Evolutionary conservation across 768 basidiomycete species (phyloP), one percentile per base, ranked within the genome.

Genomic region (Lyophyllum semitale): DNA sequence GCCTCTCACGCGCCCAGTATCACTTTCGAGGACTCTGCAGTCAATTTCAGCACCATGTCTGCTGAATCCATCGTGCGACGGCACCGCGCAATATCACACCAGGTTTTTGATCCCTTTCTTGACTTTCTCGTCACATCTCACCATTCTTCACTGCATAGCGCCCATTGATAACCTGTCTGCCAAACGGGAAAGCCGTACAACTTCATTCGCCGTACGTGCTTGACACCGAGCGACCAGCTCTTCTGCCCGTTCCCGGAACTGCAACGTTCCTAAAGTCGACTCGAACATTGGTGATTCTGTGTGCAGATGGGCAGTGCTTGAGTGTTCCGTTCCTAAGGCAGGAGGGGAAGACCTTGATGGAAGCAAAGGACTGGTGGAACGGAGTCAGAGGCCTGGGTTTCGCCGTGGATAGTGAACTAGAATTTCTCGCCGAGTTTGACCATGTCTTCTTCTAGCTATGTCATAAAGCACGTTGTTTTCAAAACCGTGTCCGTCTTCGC

Each of bases 331-430:
- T 71, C 57, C 71, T 94, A 17, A 85, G 88, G 63, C 82, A 84
- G 55, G 84, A 87, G 59, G 83, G 83, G 51, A 80, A 81, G 59
- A 70, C 75, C 23, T 67, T 81, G 61, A 58, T 91, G 55, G 65
- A 64, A 13, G 86, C 84, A 2, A 79, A 73, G 55, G 85, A 87
- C 48, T 94, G 89, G 86, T 93, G 89, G 89, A 91, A 90, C 66
- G 91, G 92, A 2, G 71, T 70, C 26, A 73, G 73, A 53, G 66
- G 69, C 33, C 51, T 66, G 30, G 69, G 68, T 13, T 54, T 70
- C 23, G 60, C 62, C n/a, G 48, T 50, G 17, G 41, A 65, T 26
- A 56, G 53, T 13, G 56, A 63, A 58, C 18, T 65, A 29, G 61
- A 30, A 30, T 63, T 65, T 32, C 38, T 58, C 42, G 48, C 56